phyloP scores from a whole-genome alignment of 805 yeast species.

The Wickerhamiella kazuoi region DNA sequence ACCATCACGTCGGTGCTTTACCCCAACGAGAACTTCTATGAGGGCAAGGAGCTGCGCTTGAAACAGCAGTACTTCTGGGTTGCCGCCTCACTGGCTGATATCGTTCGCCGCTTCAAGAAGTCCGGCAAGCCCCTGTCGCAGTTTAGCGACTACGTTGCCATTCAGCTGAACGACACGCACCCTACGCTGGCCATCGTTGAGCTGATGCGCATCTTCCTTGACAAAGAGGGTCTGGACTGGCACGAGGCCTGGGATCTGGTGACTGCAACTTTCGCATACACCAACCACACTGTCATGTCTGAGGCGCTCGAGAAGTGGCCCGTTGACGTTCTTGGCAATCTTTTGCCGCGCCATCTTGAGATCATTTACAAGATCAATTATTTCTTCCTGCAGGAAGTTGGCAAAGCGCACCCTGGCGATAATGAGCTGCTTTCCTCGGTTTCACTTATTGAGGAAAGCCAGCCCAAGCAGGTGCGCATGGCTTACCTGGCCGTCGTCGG shows the following conservation, averaged over 20 bases:
- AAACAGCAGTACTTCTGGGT: conserved; percentile 97
- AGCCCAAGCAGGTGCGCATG: conserved; percentile 76
- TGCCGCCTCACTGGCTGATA: conserved; percentile 81
- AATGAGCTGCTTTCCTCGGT: conserved; percentile 47
- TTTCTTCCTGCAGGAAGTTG: conserved; percentile 60
- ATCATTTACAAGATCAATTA: conserved; percentile 74
- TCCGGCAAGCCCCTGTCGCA: conserved; percentile 58
- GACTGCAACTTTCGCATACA: conserved; percentile 67
- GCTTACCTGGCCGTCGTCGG: conserved; percentile 83
- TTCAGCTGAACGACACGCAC: conserved; percentile 88
- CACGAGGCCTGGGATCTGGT: conserved; percentile 74
- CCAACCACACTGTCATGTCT: conserved; percentile 87
- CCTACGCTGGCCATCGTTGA: conserved; percentile 87
- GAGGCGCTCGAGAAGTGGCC: conserved; percentile 97
- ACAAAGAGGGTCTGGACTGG: conserved; percentile 68
- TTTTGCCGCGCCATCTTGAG: conserved; percentile 83
- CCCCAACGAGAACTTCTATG: conserved; percentile 84
- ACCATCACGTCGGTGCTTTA: conserved; percentile 82
- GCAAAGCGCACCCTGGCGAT: conserved; percentile 58
- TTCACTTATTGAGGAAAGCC: conserved; percentile 69
- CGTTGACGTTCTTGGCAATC: conserved; percentile 52
- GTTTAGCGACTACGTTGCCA: conserved; percentile 73
- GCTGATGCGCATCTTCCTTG: conserved; percentile 70
- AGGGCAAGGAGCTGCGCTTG: conserved; percentile 79
- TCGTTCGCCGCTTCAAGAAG: conserved; percentile 77